phyloP scores from a whole-genome alignment of 768 basidiomycete species.

The Podaxis pistillaris region DNA sequence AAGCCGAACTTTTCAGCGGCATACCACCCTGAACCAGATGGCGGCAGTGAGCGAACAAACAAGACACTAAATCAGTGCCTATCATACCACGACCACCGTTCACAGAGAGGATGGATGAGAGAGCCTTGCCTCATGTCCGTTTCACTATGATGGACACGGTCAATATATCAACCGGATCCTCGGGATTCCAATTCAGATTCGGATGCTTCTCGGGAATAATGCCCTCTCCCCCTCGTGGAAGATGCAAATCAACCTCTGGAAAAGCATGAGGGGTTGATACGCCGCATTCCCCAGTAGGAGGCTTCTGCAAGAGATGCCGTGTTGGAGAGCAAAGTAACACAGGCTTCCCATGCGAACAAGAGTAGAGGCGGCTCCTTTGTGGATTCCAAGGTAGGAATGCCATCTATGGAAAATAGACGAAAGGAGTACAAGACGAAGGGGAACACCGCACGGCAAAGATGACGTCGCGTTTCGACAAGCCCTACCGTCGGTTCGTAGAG shows the following conservation, averaged over 20 bases:
- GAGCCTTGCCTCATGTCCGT: constrained; percentile 22
- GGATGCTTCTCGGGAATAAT: background rate
- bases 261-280: background rate
- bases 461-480: too few relatives aligned
- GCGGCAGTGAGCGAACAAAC: too few relatives aligned
- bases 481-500: too few relatives aligned
- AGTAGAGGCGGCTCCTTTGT: background rate
- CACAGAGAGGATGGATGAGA: constrained; percentile 32
- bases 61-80: constrained; percentile 25
- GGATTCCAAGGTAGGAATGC: background rate
- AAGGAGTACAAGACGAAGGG: background rate
- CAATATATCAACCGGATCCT: constrained; percentile 30
- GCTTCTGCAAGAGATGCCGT: background rate
- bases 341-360: background rate
- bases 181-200: constrained; percentile 27
- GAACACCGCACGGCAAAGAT: too few relatives aligned
- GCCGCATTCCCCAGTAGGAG: background rate
- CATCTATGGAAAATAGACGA: background rate
- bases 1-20: too few relatives aligned
- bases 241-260: background rate
- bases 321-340: background rate
- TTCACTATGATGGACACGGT: constrained; percentile 35
- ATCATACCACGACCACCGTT: constrained; percentile 24
- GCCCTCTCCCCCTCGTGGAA: background rate
- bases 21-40: too few relatives aligned